A percentile compares a stretch with the other conserved stretches of the same genome.
phyloP scores from a whole-genome alignment of 148 eudicot species.

The Diospyros lotus region DNA sequence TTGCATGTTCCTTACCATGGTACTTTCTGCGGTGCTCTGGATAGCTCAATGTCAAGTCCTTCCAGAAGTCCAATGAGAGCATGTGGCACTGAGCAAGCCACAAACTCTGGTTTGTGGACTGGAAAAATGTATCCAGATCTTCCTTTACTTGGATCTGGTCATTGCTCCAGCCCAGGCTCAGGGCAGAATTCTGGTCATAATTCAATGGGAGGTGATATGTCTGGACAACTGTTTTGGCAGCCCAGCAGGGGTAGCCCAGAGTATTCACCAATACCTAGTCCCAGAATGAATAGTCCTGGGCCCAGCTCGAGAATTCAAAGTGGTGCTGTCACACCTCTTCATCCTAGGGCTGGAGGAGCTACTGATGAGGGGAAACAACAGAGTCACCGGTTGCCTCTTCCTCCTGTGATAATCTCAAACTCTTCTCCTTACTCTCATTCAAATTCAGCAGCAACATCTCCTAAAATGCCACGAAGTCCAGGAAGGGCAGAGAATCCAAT shows the following conservation, averaged over 20 bases:
- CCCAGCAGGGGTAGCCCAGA: constrained; percentile 96
- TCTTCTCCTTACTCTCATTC: constrained; percentile 65
- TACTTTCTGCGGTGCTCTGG: constrained; percentile 78
- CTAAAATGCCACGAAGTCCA: constrained; percentile 84
- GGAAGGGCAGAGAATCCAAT: constrained; percentile 72
- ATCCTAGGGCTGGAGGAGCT: constrained; percentile 76
- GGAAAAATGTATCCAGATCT: constrained; percentile 69
- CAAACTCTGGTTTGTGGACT: constrained; percentile 61
- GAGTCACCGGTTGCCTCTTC: constrained; percentile 88
- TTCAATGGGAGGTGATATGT: constrained; percentile 93
- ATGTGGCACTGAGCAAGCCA: constrained; percentile 56
- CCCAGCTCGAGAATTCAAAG: constrained; percentile 95
- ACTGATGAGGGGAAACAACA: constrained; percentile 57
- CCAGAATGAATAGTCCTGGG: constrained; percentile 90
- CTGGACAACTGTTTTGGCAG: constrained; percentile 84
- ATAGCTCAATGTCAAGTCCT: constrained; percentile 90
- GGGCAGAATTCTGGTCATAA: constrained; percentile 96
- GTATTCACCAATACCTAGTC: constrained; percentile 95
- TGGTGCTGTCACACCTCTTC: constrained; percentile 97
- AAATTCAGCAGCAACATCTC: constrained; percentile 80
- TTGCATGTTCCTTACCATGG: constrained; percentile 68
- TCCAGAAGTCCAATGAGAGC: constrained; percentile 92
- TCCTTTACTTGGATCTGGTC: constrained; percentile 82
- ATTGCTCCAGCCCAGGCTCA: constrained; percentile 98
- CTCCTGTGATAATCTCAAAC: constrained; percentile 66